phyloP scores from a whole-genome alignment of 164 flowering plant genomes.

The Piper betle region DNA sequence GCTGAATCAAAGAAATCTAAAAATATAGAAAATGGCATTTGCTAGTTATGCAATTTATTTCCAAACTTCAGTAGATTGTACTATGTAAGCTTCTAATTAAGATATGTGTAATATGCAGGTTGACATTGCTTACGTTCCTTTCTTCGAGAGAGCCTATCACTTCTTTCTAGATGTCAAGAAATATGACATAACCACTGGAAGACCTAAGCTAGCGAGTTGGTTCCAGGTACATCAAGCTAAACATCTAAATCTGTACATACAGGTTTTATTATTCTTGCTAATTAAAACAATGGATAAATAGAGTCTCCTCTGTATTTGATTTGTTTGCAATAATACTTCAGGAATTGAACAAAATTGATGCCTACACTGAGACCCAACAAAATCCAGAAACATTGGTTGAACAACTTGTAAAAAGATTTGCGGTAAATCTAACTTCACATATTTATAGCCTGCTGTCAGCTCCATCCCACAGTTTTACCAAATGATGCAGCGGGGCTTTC shows the following conservation, averaged over 20 bases:
- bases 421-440: not conserved
- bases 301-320: no score
- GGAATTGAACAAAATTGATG: not conserved
- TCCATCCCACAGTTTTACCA: not conserved
- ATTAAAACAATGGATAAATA: not conserved
- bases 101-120: not conserved
- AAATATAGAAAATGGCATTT: not conserved
- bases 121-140: not conserved
- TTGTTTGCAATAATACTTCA: not conserved
- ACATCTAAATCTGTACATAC: not conserved
- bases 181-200: slow-evolving; percentile 1
- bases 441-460: not conserved
- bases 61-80: not conserved
- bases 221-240: not conserved
- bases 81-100: not conserved
- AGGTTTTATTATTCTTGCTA: not conserved
- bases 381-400: not conserved
- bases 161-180: slow-evolving; percentile 3
- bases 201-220: slow-evolving; percentile 2
- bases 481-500: no score
- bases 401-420: not conserved
- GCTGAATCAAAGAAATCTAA: not conserved
- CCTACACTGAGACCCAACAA: not conserved
- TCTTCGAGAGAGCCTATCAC: not conserved
- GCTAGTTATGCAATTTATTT: not conserved